Percentiles rank a stretch among this genome's conserved stretches.
Conservation (phyloP, 2,329 filamentous ascomycete genomes). For the Teratosphaeria epicoccoides region DNA sequence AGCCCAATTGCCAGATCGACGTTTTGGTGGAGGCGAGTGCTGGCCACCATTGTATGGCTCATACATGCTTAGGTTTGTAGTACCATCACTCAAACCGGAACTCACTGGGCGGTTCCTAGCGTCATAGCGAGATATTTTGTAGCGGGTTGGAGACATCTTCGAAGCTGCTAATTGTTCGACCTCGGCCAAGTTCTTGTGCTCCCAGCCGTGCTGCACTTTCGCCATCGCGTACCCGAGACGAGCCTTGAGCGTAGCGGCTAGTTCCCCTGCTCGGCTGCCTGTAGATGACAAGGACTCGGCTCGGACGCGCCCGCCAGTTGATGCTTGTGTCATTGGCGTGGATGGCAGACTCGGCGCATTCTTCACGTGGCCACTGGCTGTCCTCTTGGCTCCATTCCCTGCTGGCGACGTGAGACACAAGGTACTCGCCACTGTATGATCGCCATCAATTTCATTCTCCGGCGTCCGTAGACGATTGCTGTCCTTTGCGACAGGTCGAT, state of each 20-base stretch:
- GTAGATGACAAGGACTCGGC: conserved; percentile 60
- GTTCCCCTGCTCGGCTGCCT: conserved; percentile 66
- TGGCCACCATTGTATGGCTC: conserved; percentile 12
- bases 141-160: conserved; percentile 30
- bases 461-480: conserved; percentile 8
- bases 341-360: conserved; percentile 35
- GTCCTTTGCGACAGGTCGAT: neutral
- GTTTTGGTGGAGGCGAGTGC: conserved; percentile 23
- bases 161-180: conserved; percentile 64
- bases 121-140: conserved; percentile 19
- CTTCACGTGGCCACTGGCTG: conserved; percentile 65
- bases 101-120: conserved; percentile 17
- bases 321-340: conserved; percentile 23
- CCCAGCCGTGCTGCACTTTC: conserved; percentile 85
- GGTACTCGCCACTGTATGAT: conserved; percentile 25
- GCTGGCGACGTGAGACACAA: conserved; percentile 31
- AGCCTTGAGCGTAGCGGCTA: conserved; percentile 71
- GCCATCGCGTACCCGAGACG: conserved; percentile 87
- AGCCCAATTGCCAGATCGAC: conserved; percentile 21
- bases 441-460: conserved; percentile 8
- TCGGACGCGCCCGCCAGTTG: conserved; percentile 48
- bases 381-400: conserved; percentile 55
- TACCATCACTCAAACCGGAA: conserved; percentile 19
- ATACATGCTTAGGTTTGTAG: conserved; percentile 19
- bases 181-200: conserved; percentile 65